Evolutionary conservation across 164 flowering plant species (phyloP), one percentile per base, ranked within the genome.

Genomic region (Aristolochia californica): DNA sequence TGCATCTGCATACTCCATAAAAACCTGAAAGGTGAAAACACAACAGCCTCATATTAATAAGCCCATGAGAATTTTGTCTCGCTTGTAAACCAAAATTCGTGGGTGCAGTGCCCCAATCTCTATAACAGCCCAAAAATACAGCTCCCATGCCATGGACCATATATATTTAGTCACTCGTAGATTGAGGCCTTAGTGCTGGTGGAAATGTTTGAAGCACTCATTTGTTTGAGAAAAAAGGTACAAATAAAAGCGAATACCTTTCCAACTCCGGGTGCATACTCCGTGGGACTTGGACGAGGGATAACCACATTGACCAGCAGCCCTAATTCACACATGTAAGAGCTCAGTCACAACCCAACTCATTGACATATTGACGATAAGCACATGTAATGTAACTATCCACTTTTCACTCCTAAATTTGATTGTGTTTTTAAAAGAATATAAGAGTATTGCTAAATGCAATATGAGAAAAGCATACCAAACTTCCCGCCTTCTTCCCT

Each of bases 401-500:
- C 30, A 28, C 20, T 54, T 54, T 15, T 27, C 7, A 27, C 8
- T 25, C 17, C 18, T 7, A 28, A 27, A 12, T 28, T 9, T 23
- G 12, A 13, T 3, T 27, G 16, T 27, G 28, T 54, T 20, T 13
- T 15, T 54, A 2, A 53, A 51, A 26, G 22, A 27, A 55, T 4
- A n/a, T 21, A 56, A 28, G 18, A 20, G 27, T 38, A 23, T 25
- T 20, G n/a, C 61, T 43, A 18, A 9, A 34, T 23, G n/a, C 11
- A 34, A 34, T 34, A 44, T 45, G 26, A 20, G 53, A 23, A 47
- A 13, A 24, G 25, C 74, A 40, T 79, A 88, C 97, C 97, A 67
- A 80, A 88, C 64, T 88, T 86, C 14, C 75, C 66, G 58, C 97
- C 78, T 71, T 88, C 97, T 54, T 79, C 83, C 56, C 77, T 75